A percentile compares a stretch with the other conserved stretches of the same genome.
phyloP scores from a whole-genome alignment of 2,329 filamentous ascomycete species.

The Penicillium corylophilum region DNA sequence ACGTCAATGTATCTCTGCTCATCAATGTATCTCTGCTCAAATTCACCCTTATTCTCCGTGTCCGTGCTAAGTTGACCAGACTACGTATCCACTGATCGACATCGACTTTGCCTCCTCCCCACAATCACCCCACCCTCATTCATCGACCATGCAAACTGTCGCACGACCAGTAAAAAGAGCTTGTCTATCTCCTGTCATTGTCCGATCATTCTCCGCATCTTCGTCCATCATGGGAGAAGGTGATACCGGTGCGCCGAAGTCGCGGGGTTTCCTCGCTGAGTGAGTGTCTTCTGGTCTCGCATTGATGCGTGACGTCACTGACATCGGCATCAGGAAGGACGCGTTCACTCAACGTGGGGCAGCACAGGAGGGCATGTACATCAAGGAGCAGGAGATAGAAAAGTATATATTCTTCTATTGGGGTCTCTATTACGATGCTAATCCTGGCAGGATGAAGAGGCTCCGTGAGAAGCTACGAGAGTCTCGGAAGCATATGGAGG shows the following conservation, averaged over 20 bases:
- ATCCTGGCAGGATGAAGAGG: constrained; percentile 11
- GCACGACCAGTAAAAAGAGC: constrained; percentile 18
- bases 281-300: constrained; percentile 13
- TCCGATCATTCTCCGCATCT: constrained; percentile 19
- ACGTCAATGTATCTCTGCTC: too few relatives aligned
- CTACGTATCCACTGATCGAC: background rate
- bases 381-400: constrained; percentile 21
- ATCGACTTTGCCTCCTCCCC: background rate
- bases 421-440: background rate
- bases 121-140: background rate
- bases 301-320: constrained; percentile 23
- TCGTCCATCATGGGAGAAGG: constrained; percentile 22
- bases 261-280: constrained; percentile 27
- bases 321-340: constrained; percentile 20
- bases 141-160: constrained; percentile 15
- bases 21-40: too few relatives aligned
- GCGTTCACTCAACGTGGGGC: constrained; percentile 20
- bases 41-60: too few relatives aligned
- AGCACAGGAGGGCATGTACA: constrained; percentile 18
- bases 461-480: constrained; percentile 24
- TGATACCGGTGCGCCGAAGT: constrained; percentile 23
- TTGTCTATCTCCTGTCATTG: background rate
- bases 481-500: constrained; percentile 25
- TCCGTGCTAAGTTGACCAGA: background rate
- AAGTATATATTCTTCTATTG: constrained; percentile 11